Evolutionary conservation across 1,139 yeast genomes (phyloP), one percentile per base, ranked within the genome.

Genomic region (Casaregolazyma lundiana): DNA sequence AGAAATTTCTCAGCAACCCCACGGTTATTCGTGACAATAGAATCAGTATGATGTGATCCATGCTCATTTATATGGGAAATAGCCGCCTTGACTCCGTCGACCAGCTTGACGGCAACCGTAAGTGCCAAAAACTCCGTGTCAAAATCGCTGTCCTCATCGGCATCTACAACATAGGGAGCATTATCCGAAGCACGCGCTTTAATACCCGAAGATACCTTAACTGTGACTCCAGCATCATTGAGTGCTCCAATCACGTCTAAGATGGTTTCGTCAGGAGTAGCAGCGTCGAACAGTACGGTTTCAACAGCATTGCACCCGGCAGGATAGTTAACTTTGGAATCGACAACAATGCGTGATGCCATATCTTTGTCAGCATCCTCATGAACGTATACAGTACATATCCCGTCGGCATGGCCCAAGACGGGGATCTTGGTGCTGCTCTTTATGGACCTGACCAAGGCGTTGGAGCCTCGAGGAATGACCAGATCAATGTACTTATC

Each of bases 221-320:
- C 65, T 2, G 83, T 81, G 15, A 94, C 96, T 9, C 77, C 78
- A n/a, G 82, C 82, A 19, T 72, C 78, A 2, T 74, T 59, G 44
- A 88, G 73, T 5, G 78, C 71, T 35, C 71, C 61, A 34, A 71
- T 65, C 45, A 80, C 67, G 52, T 75, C 67, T n/a, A 60, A 53
- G 20, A 63, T 44, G 8, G 50, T 46, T 5, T 62, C 59, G 5
- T 56, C 54, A 13, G 69, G 47, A 29, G 66, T 65, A 50, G 78
- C 66, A 52, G 75, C 67, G 6, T 55, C 53, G 5, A 60, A 47
- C 16, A 51, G 47, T 1, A 64, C 59, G 6, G 58, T 56, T 64
- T 94, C 99, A 46, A 79, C 95, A 2, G 98, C 97, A 64, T 94
- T 94, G 68, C 99, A 94, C 6, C 96, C 99, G 11, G 98, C 98